Base-by-base conservation (phyloP, 2,329 filamentous ascomycete genomes). In the Harringtonia lauricola region DNA sequence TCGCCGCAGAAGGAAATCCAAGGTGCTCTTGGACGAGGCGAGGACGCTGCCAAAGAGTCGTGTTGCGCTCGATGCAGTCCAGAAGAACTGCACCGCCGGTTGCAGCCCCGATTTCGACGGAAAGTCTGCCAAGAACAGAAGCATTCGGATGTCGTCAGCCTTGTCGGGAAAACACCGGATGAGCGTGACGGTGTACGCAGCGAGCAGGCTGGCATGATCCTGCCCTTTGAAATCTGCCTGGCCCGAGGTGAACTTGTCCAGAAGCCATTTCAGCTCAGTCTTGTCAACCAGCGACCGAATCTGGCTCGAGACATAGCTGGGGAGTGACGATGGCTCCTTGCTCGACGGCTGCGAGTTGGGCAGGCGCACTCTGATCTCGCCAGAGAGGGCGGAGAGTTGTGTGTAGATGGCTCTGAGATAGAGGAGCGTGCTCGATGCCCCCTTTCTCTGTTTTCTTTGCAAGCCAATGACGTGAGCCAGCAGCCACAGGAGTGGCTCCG, bases 61-160 rank as follows among this genome's bases (percentile, higher is more conserved):
- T 0, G 72, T 75, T 44, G 62, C 60, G 15, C 59, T 65, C 54
- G 67, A 70, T 29, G 65, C 72, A 43, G 83, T 72, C 87, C 92
- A 95, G 52, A 96, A 86, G 56, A 87, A 95, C 52, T 83, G 81
- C 46, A 90, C 79, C 0, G 84, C 79, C 0, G 86, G 83, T 9
- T 81, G 37, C 10, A 57, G 48, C 57, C 64, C 47, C 46, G 47
- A 64, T 51, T 55, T 59, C 41, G 56, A 64, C 3, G 70, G 63
- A 5, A 84, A 69, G 36, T 83, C 78, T 0, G 87, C 85, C 34
- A 92, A 71, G 56, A 92, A 96, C 1, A 96, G 68, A 65, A 87
- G 90, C 86, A 96, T 94, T 19, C 89, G 82, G 47, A 95, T 94
- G 47, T 95, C 88, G 55, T 95, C 89, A 4, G 81, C 81, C 47